A percentile compares a stretch with the other conserved stretches of the same genome.
phyloP scores from a whole-genome alignment of 2,329 filamentous ascomycete genomes.

The Cryphonectria nitschkei region DNA sequence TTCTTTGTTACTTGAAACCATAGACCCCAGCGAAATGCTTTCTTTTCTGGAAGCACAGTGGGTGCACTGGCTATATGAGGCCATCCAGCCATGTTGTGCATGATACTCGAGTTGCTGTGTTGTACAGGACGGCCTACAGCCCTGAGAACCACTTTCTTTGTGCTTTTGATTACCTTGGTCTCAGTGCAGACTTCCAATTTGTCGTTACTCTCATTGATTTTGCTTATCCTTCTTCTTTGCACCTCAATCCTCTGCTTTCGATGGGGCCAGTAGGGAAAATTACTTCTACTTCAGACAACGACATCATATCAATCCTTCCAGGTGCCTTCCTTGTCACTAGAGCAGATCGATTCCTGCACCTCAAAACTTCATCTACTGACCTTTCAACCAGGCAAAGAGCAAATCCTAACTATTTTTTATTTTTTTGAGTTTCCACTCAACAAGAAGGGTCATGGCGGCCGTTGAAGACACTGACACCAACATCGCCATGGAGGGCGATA shows the following conservation, averaged over 20 bases:
- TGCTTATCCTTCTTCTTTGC: neutral
- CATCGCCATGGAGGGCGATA: constrained; percentile 39
- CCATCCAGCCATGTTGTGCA: neutral
- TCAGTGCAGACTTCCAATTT: neutral
- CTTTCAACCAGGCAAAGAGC: neutral
- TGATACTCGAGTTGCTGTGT: neutral
- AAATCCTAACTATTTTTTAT: neutral
- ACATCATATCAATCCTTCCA: no score
- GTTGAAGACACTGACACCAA: constrained; percentile 2
- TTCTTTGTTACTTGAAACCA: neutral
- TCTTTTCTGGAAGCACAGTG: neutral
- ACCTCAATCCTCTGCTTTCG: neutral
- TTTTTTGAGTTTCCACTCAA: neutral
- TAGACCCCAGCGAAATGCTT: neutral
- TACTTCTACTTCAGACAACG: neutral
- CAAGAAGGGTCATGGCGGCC: constrained; percentile 4
- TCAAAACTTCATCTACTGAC: neutral
- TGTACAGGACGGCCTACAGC: neutral
- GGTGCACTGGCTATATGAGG: neutral
- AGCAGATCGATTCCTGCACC: neutral
- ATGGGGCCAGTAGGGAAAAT: neutral
- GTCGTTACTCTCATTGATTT: neutral
- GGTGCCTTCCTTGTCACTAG: neutral
- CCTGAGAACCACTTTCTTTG: neutral
- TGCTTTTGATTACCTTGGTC: neutral